These are phyloP conservation scores for Vinca minor DNA, from an alignment of 257 asterid species.

Conservation along the genomic window DNA sequence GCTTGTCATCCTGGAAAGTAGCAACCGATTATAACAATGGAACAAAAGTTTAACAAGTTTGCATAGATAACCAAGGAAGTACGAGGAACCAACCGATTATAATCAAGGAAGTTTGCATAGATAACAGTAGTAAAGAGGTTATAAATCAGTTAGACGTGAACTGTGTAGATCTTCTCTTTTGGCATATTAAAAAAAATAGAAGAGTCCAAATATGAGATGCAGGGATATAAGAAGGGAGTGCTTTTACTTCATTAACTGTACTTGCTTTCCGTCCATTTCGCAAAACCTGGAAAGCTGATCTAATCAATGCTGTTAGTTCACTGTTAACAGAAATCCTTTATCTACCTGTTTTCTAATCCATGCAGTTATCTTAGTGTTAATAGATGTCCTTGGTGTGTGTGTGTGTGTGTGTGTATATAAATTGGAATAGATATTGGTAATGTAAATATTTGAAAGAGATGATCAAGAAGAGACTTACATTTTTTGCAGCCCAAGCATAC, in stretches of 20 bases:
- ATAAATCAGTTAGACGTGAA: neutral
- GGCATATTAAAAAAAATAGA: neutral
- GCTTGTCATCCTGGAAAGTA: constrained; percentile 50
- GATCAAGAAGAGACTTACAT: constrained; percentile 50
- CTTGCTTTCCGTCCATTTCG: neutral
- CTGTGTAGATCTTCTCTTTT: neutral
- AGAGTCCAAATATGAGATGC: neutral
- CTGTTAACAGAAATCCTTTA: neutral
- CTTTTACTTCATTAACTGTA: constrained; percentile 1
- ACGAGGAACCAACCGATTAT: no score
- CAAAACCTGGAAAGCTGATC: neutral
- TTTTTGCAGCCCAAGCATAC: constrained; percentile 74
- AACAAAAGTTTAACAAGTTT: neutral
- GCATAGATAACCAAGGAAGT: neutral
- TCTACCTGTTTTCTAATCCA: neutral
- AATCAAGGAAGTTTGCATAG: no score
- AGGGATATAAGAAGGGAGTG: neutral
- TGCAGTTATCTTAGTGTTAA: neutral
- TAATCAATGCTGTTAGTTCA: neutral
- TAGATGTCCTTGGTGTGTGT: neutral
- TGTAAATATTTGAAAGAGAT: no score
- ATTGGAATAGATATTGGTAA: neutral
- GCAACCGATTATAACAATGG: neutral
- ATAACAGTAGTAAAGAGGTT: neutral
- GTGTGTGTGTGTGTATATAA: no score